Percentiles rank a stretch among this genome's conserved stretches.
Conservation (phyloP, 179 eudicot species). For the Beta macrorhiza region DNA sequence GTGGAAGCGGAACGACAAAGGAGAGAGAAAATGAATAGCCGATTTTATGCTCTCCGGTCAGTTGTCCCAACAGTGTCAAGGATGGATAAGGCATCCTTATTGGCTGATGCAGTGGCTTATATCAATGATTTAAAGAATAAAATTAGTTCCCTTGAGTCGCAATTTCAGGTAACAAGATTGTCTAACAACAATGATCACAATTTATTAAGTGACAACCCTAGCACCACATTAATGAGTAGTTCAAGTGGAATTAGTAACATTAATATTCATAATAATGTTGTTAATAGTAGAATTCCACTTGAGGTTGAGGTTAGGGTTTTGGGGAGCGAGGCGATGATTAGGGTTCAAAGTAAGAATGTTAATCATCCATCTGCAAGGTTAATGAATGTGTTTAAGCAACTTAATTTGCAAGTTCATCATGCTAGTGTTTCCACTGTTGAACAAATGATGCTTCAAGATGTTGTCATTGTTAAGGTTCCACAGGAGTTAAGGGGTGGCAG, state of each 20-base stretch:
- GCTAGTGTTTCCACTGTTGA: conserved; percentile 64
- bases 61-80: conserved; percentile 80
- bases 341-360: conserved; percentile 57
- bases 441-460: conserved; percentile 72
- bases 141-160: conserved; percentile 34
- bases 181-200: neutral
- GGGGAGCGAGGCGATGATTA: conserved; percentile 62
- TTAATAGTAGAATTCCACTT: neutral
- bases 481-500: conserved; percentile 34
- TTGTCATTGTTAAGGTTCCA: conserved; percentile 52
- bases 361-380: conserved; percentile 56
- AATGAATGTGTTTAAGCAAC: conserved; percentile 59
- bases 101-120: conserved; percentile 74
- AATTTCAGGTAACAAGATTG: neutral
- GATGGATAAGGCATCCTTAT: conserved; percentile 90
- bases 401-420: conserved; percentile 59
- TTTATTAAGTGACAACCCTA: conserved; percentile 29
- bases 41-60: conserved; percentile 78
- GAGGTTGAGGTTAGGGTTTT: conserved; percentile 60
- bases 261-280: neutral
- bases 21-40: conserved; percentile 78
- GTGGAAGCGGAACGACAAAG: conserved; percentile 91
- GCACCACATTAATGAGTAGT: conserved; percentile 19
- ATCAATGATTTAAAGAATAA: conserved; percentile 57
- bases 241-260: neutral